These are phyloP conservation scores for Colletotrichum acutatum DNA, from an alignment of 2,329 filamentous ascomycete genomes.

Conservation along the genomic window DNA sequence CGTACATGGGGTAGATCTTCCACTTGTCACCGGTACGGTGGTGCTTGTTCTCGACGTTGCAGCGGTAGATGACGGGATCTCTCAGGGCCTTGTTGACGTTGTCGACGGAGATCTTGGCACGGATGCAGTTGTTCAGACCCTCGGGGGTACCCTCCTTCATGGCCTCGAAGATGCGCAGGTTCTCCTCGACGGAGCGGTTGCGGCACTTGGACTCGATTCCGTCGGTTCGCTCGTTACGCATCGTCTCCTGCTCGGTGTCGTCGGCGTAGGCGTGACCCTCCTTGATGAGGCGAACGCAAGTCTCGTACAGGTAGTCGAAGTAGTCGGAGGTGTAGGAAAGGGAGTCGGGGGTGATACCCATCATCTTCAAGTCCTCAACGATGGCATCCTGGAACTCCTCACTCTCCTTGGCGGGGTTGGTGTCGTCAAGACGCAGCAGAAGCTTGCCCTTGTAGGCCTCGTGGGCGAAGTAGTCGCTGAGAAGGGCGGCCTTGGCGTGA, in stretches of 20 bases:
- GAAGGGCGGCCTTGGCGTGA: constrained; percentile 91
- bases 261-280: constrained; percentile 93
- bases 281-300: constrained; percentile 85
- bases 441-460: constrained; percentile 92
- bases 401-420: constrained; percentile 97
- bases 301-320: constrained; percentile 91
- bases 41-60: constrained; percentile 75
- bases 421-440: constrained; percentile 94
- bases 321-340: constrained; percentile 95
- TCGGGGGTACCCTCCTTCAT: constrained; percentile 90
- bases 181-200: constrained; percentile 84
- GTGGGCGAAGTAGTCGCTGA: constrained; percentile 98
- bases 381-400: constrained; percentile 96
- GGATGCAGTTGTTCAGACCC: constrained; percentile 88
- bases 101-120: constrained; percentile 92
- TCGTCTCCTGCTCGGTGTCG: constrained; percentile 89
- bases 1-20: constrained; percentile 91
- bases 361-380: constrained; percentile 87
- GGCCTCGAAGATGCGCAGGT: constrained; percentile 85
- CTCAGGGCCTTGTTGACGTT: constrained; percentile 96
- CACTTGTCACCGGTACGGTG: constrained; percentile 83
- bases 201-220: constrained; percentile 85
- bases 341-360: constrained; percentile 90
- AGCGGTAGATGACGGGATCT: constrained; percentile 97
- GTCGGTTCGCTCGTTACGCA: constrained; percentile 86